phyloP scores from a whole-genome alignment of 768 basidiomycete genomes.

The Russula lepida region DNA sequence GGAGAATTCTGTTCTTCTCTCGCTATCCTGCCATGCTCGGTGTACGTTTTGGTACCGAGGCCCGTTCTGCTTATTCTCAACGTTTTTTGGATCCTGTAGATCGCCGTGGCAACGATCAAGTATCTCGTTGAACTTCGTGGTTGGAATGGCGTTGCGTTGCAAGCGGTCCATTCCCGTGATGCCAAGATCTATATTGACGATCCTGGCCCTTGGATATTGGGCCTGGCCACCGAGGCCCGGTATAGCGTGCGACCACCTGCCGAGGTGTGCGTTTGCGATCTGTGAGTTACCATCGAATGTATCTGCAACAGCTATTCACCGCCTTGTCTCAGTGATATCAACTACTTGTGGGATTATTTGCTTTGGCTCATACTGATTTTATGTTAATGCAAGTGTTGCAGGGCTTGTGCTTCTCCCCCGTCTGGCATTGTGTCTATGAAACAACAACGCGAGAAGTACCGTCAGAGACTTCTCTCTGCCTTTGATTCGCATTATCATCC shows the following conservation, averaged over 20 bases:
- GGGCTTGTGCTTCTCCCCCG: slow-evolving; percentile 75
- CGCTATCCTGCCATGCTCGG: slow-evolving; percentile 89
- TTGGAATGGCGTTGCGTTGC: slow-evolving; percentile 83
- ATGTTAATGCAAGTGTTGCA: slow-evolving; percentile 23
- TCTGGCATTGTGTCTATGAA: slow-evolving; percentile 64
- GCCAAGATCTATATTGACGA: slow-evolving; percentile 92
- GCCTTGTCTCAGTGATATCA: slow-evolving; percentile 52
- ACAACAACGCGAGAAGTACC: slow-evolving; percentile 73
- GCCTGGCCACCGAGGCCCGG: slow-evolving; percentile 76
- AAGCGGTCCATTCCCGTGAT: slow-evolving; percentile 80
- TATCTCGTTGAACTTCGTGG: slow-evolving; percentile 89
- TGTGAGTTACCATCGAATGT: slow-evolving; percentile 40
- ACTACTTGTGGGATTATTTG: slow-evolving; percentile 55
- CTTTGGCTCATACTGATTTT: slow-evolving; percentile 11
- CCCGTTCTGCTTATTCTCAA: neutral
- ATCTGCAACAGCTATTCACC: neutral
- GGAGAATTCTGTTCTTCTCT: slow-evolving; percentile 80
- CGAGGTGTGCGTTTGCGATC: slow-evolving; percentile 82
- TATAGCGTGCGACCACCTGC: slow-evolving; percentile 65
- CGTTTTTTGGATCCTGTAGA: slow-evolving; percentile 31
- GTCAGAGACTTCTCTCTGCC: slow-evolving; percentile 61
- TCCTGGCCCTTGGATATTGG: slow-evolving; percentile 95
- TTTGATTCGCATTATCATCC: slow-evolving; percentile 85
- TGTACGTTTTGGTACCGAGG: slow-evolving; percentile 31
- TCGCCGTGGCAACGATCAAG: slow-evolving; percentile 83